Conservation (phyloP, 2,329 filamentous ascomycete species). For the Nothomitra cinnamomea region DNA sequence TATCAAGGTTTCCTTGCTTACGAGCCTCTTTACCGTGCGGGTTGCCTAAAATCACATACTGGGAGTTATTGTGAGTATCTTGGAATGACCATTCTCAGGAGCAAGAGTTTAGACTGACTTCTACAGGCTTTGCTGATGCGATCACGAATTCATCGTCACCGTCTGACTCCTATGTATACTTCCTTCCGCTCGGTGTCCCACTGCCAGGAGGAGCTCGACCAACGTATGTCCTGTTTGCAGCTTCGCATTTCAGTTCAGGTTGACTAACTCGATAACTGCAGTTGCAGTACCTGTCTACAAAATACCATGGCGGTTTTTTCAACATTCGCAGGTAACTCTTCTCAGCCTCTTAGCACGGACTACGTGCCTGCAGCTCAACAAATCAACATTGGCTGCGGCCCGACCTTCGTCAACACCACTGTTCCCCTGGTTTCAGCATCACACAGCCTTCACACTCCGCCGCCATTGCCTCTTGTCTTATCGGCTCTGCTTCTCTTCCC, state of each 20-base stretch:
- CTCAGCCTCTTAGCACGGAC: constrained; percentile 47
- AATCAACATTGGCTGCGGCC: constrained; percentile 49
- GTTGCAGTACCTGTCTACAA: constrained; percentile 57
- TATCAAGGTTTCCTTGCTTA: constrained; percentile 65
- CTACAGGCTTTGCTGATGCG: constrained; percentile 53
- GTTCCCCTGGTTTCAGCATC: constrained; percentile 17
- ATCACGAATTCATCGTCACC: constrained; percentile 57
- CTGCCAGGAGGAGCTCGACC: constrained; percentile 53
- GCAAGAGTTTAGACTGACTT: neutral
- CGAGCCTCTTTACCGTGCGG: constrained; percentile 58
- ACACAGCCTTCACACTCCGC: neutral
- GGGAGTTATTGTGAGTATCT: constrained; percentile 48
- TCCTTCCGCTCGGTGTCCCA: constrained; percentile 58
- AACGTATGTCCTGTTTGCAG: constrained; percentile 16
- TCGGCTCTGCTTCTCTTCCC: neutral
- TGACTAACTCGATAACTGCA: neutral
- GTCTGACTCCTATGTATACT: constrained; percentile 68
- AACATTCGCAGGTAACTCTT: constrained; percentile 45
- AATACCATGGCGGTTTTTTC: constrained; percentile 73
- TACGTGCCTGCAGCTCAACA: constrained; percentile 57
- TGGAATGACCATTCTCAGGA: no score
- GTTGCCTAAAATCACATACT: constrained; percentile 49
- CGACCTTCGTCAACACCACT: constrained; percentile 33
- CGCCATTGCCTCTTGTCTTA: neutral
- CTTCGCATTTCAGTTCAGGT: constrained; percentile 12